These are phyloP conservation scores for Eucalyptus fibrosa DNA, from an alignment of 345 rosid species.

Conservation along the genomic window DNA sequence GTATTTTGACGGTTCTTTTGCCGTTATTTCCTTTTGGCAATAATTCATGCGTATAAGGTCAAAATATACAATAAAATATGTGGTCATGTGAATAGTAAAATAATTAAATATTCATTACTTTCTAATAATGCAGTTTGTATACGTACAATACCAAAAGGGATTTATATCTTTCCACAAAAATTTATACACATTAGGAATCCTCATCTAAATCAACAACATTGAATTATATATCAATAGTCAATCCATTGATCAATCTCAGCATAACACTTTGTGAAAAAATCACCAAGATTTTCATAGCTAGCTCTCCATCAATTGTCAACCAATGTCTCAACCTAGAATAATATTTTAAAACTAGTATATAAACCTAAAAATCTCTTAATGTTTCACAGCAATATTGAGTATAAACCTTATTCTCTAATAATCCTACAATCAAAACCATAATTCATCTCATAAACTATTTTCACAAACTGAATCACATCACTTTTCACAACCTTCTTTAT, in stretches of 20 bases:
- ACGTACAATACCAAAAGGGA: background rate
- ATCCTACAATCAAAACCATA: background rate
- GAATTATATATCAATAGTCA: background rate
- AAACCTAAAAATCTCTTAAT: background rate
- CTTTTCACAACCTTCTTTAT: too few species aligned
- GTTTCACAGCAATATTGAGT: background rate
- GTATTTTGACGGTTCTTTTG: rapidly evolving
- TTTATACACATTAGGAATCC: background rate
- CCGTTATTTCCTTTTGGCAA: too few species aligned
- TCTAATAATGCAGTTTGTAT: too few species aligned
- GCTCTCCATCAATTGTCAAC: background rate
- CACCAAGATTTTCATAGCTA: background rate
- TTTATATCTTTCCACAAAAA: background rate
- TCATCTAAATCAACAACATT: background rate
- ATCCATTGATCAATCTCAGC: too few species aligned
- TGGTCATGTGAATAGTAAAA: too few species aligned
- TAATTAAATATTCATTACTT: too few species aligned
- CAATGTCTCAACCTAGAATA: background rate
- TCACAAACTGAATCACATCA: background rate
- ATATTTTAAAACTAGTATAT: too few species aligned
- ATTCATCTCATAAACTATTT: background rate
- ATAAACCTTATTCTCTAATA: background rate
- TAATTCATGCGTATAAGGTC: too few species aligned
- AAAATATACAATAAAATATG: too few species aligned
- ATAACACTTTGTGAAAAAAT: background rate